Conservation (phyloP, 139 green algal genomes). For the Raphidocelis subcapitata region DNA sequence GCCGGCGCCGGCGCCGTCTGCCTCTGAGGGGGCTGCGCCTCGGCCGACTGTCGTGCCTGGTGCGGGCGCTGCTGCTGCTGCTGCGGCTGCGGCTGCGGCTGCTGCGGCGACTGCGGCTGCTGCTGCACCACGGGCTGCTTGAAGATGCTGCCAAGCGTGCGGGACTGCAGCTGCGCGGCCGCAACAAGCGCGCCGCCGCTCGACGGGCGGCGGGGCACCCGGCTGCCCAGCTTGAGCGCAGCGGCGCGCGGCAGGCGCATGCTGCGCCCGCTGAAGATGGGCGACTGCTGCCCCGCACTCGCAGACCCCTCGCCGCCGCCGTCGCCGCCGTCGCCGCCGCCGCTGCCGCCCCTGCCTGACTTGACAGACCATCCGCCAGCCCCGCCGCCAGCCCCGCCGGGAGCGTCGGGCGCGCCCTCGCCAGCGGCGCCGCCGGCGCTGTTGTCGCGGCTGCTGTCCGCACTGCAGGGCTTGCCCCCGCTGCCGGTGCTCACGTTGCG, state of each 20-base stretch:
- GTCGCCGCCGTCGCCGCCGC: background rate
- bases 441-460: background rate
- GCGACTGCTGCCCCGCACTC: background rate
- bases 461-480: background rate
- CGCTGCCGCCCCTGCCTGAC: background rate
- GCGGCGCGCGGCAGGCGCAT: background rate
- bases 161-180: too few species aligned
- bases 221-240: conserved; percentile 9
- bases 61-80: background rate
- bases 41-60: background rate
- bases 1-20: background rate
- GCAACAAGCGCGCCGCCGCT: too few species aligned
- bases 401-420: too few species aligned
- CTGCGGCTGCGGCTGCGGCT: conserved; percentile 11
- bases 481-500: conserved; percentile 12
- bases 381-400: too few species aligned
- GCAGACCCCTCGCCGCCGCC: background rate
- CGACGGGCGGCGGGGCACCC: conserved; percentile 1
- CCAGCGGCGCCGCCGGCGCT: background rate
- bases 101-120: background rate
- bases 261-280: background rate
- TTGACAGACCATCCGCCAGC: background rate
- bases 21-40: too few species aligned
- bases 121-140: background rate
- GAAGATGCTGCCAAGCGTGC: background rate